Base-by-base conservation (phyloP, 768 basidiomycete genomes). In the Aureoboletus auriporus region DNA sequence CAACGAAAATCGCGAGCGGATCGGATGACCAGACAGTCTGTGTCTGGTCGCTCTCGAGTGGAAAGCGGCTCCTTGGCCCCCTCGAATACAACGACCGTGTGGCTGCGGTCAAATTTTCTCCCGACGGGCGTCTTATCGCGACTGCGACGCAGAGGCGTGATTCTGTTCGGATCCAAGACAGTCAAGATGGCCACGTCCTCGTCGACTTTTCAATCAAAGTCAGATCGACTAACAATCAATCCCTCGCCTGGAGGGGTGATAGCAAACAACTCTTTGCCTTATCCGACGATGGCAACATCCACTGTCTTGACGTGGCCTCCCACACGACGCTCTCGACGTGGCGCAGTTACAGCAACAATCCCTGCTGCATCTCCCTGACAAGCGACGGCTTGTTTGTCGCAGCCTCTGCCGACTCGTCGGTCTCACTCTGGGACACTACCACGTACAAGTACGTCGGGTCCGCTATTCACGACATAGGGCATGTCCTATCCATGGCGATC, bases 201-300 rank as follows among this genome's bases (percentile, higher is more conserved):
- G 14, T 28, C 14, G 26, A 53, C 17, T 5, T 23, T 3, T 17
- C 33, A 2, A 20, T 53, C 26, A 4, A 8, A 37, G 41, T 39
- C 35, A 20, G 5, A 3, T 33, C 50, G 2, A 3, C 11, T 12
- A 8, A 31, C 16, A 31, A 41, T 10, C 20, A 23, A 23, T 36
- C 51, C 5, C 17, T 53, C 16, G 26, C 35, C 13, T 53, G 52
- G 52, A 13, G 6, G 8, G 11, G 23, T n/a, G 31, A 47, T 16
- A 34, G 17, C 39, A 26, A 17, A n/a, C 45, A 12, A 8, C 37
- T 39, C 14, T 46, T 46, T 5, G 16, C 16, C 9, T 33, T 16
- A 14, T 40, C 39, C 12, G 20, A 23, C 20, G 20, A 23, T 23
- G 20, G 20, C 20, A 23, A 23, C 20, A 23, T 23, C 20, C 20